These are phyloP conservation scores for Plasmodium blacklocki DNA, from an alignment of 169 alveolate genomes.

Conservation along the genomic window DNA sequence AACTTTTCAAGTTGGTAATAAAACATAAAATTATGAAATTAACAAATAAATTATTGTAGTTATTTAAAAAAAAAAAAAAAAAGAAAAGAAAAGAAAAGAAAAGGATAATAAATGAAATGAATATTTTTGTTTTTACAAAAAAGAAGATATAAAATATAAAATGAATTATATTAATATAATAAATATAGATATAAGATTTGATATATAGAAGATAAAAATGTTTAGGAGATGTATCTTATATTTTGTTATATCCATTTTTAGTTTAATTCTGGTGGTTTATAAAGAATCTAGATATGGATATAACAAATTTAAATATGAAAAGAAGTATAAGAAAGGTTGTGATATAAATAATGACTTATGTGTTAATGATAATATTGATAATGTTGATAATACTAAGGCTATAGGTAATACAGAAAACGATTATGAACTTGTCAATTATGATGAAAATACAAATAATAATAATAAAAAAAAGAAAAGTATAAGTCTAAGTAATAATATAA, in stretches of 20 bases:
- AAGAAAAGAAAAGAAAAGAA: no score
- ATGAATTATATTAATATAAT: no score
- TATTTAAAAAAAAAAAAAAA: no score
- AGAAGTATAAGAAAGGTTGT: background rate
- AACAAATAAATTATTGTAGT: no score
- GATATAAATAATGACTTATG: conserved; percentile 2
- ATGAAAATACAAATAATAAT: background rate
- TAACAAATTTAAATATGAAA: background rate
- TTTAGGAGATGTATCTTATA: conserved; percentile 34
- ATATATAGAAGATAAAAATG: conserved; percentile 22
- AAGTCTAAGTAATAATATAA: background rate
- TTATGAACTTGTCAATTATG: background rate
- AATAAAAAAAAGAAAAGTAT: no score
- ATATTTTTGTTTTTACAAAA: no score
- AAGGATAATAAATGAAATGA: no score
- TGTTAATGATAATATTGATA: background rate
- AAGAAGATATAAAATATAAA: no score
- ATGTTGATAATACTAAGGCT: no score
- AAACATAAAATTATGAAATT: no score
- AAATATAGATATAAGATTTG: no score
- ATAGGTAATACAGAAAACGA: background rate
- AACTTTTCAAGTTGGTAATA: no score
- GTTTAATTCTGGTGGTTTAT: conserved; percentile 48
- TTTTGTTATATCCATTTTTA: conserved; percentile 46
- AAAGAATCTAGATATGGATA: conserved; percentile 12